These are phyloP conservation scores for Penicillium simplicissimum DNA, from an alignment of 495 filamentous ascomycete species.

Conservation along the genomic window DNA sequence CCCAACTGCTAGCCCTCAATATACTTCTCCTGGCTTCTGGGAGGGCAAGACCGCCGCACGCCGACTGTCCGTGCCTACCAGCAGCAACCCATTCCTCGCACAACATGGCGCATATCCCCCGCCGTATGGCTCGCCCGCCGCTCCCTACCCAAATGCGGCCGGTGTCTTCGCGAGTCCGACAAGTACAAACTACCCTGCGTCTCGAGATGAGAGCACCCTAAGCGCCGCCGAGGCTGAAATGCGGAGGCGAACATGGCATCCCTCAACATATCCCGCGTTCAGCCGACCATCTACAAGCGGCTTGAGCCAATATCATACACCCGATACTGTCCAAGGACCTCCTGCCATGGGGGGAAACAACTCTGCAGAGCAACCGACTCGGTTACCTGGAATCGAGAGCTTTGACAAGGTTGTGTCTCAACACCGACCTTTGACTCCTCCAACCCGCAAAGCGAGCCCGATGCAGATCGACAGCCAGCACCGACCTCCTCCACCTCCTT, in stretches of 20 bases:
- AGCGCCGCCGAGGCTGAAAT: constrained; percentile 69
- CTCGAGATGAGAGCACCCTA: constrained; percentile 63
- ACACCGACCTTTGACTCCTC: constrained; percentile 60
- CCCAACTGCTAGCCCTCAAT: constrained; percentile 67
- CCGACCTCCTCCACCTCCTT: constrained; percentile 37
- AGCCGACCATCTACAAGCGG: constrained; percentile 62
- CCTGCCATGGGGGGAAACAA: constrained; percentile 49
- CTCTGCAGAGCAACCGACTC: constrained; percentile 52
- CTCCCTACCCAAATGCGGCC: constrained; percentile 54
- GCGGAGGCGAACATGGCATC: constrained; percentile 88
- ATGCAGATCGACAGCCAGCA: constrained; percentile 64
- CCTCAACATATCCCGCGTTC: constrained; percentile 64
- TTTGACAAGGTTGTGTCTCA: constrained; percentile 70
- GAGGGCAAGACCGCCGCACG: constrained; percentile 68
- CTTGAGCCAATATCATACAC: constrained; percentile 59
- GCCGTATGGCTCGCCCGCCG: constrained; percentile 47
- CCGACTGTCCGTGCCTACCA: constrained; percentile 78
- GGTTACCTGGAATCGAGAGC: constrained; percentile 86
- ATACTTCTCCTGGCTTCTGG: constrained; percentile 75
- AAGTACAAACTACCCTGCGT: constrained; percentile 60
- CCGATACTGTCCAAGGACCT: constrained; percentile 56
- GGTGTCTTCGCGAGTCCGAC: constrained; percentile 73
- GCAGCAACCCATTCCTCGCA: constrained; percentile 71
- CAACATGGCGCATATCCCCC: constrained; percentile 60
- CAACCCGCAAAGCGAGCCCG: constrained; percentile 62